Base-by-base conservation (phyloP, 2,329 filamentous ascomycete genomes). In the Arthrobotrys musiformis region DNA sequence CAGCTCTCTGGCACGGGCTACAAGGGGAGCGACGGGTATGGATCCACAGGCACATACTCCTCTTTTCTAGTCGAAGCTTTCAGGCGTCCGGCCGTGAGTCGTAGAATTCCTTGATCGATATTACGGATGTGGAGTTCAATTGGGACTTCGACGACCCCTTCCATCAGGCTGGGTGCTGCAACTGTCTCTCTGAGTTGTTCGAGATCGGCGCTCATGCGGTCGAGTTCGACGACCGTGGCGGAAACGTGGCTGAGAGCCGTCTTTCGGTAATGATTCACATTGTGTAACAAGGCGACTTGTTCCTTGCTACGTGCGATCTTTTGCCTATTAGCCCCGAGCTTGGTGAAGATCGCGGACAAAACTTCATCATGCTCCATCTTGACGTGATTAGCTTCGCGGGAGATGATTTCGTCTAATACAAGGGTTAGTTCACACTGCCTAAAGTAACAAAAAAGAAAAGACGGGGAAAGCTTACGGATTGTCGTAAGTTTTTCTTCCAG, bases 101-200 rank as follows among this genome's bases (percentile, higher is more conserved):
- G 86, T 82, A 93, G 90, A 0, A 94, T 89, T 0, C 91, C 91
- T 58, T 89, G 85, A 70, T 91, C 86, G 78, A 95, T 93, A 69
- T 89, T 90, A 79, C 93, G 89, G 44, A 95, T 90, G 81, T 95
- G 92, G 46, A 93, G 90, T 61, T 87, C 87, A 3, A 95, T 84
- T 1, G 92, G 91, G 8, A 93, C 85, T 28, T 86, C 84, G 1
- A 86, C 86, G 9, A 90, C 79, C 8, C 91, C 82, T 79, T 89
- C 90, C 17, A 79, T 67, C 22, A 81, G 44, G 44, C 56, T 78
- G 0, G 92, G 91, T 69, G 88, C 87, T 0, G 88, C 89, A 8
- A 94, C 90, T 4, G 90, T 85, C 75, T 93, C 91, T 22, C 91
- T 85, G 79, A 96, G 82, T 80, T 93, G 91, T 79, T 90, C 89